Percentiles rank a stretch among this genome's conserved stretches.
Conservation (phyloP, 495 filamentous ascomycete genomes). For the Darksidea phi region DNA sequence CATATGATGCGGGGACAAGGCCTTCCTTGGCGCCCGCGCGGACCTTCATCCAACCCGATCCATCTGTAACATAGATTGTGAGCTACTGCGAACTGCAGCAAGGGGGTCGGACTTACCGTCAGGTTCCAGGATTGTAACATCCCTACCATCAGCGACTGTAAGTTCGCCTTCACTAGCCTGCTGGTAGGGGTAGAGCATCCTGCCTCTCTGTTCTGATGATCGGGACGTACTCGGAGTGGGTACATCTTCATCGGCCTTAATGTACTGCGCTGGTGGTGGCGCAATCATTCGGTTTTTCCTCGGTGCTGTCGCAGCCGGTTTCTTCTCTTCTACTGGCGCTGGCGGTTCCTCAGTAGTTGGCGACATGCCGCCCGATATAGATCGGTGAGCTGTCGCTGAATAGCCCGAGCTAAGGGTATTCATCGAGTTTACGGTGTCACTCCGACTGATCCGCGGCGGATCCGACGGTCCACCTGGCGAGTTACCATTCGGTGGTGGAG, state of each 20-base stretch:
- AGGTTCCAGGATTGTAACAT: constrained; percentile 75
- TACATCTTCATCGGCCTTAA: constrained; percentile 45
- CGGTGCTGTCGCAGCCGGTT: constrained; percentile 37
- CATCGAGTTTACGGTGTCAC: constrained; percentile 72
- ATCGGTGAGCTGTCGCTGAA: constrained; percentile 73
- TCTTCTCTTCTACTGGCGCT: constrained; percentile 43
- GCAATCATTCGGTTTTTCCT: constrained; percentile 74
- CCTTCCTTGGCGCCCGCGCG: constrained; percentile 68
- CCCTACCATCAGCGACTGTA: constrained; percentile 70
- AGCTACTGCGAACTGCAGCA: neutral
- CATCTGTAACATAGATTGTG: constrained; percentile 56
- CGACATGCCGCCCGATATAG: constrained; percentile 56
- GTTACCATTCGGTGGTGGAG: constrained; percentile 41
- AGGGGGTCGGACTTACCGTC: constrained; percentile 64
- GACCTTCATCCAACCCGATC: constrained; percentile 87
- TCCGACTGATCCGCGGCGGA: constrained; percentile 62
- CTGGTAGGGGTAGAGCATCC: constrained; percentile 86
- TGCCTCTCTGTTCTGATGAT: constrained; percentile 63
- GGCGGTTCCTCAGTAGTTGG: constrained; percentile 50
- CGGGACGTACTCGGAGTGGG: constrained; percentile 32
- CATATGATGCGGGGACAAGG: constrained; percentile 81
- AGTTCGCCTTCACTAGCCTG: constrained; percentile 77
- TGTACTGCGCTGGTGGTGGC: constrained; percentile 79
- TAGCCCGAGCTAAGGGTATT: constrained; percentile 89
- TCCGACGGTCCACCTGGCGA: constrained; percentile 43